Base-by-base conservation (phyloP, 768 basidiomycete species). In the Suillus luteus region DNA sequence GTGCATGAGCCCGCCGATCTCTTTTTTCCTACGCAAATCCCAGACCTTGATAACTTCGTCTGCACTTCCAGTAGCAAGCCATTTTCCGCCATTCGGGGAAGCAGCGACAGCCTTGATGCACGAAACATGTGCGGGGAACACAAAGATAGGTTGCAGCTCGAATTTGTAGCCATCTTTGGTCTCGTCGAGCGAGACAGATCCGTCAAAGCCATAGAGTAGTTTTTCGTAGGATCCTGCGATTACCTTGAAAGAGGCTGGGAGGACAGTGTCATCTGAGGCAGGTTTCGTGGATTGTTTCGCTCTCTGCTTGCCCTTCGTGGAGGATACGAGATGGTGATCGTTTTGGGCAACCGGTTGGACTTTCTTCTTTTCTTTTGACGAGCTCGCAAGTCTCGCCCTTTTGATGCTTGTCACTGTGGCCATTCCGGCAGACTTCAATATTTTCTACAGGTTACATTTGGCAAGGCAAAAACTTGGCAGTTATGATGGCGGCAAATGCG, bases 21-120 rank as follows among this genome's bases (percentile, higher is more conserved):
- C 96, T 78, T 97, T 97, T 75, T 89, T 81, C 71, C 95, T 80
- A 61, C 89, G 83, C 64, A 99, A 75, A 79, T 99, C 95, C 97
- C 97, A 99, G 10, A 99, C 89, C 75, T 98, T 98, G 69, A 99
- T 79, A 57, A 96, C 92, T 75, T 99, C 97, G 72, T 99, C 97
- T n/a, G 92, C 85, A 67, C 93, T 94, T 8, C 95, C 97, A 0
- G 91, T 95, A 9, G 95, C 96, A 17, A 99, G 82, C 95, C 95
- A 98, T 78, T 97, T 98, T 1, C 95, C 95, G 38, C 95, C 95
- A 3, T 85, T 77, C 3, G 95, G 95, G 0, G 92, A 92, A 0
- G 93, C 91, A 3, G 95, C 90, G 37, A 96, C 90, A 12, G 93
- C 86, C 72, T 96, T 95, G 64, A 99, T 90, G 70, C 88, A 95